Evolutionary conservation across 257 asterid species (phyloP).

Genomic region (Solanum bukasovii): DNA sequence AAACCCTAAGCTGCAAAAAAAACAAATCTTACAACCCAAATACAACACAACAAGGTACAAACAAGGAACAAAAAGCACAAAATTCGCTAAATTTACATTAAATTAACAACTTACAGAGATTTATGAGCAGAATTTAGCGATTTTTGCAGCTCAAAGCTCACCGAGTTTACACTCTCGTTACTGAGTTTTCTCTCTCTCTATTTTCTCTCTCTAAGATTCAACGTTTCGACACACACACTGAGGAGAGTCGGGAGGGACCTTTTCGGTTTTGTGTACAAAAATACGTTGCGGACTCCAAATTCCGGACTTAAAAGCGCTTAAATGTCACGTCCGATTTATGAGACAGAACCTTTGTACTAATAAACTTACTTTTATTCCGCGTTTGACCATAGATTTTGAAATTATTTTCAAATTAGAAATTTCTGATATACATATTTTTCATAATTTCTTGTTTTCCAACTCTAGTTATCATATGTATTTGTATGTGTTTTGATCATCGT

Average conservation of each 20-base stretch:
- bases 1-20: constrained; percentile 38
- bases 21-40: neutral
- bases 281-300: constrained; percentile 61
- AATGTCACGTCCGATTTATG: constrained; percentile 44
- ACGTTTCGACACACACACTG: constrained; percentile 14
- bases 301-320: constrained; percentile 59
- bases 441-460: neutral
- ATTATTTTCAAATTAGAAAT: no score
- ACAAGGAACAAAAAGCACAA: neutral
- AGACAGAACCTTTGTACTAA: constrained; percentile 17
- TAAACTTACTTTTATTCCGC: neutral
- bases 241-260: neutral
- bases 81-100: neutral
- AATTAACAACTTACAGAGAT: constrained; percentile 18
- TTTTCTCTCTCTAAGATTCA: constrained; percentile 10
- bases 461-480: neutral
- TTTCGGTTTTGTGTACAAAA: constrained; percentile 9
- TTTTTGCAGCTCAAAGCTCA: constrained; percentile 2
- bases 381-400: neutral
- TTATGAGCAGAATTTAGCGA: constrained; percentile 7
- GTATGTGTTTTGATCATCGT: no score
- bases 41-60: neutral
- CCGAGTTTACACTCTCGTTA: constrained; percentile 4
- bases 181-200: neutral
- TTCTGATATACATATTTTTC: neutral